These are phyloP conservation scores for Neospermospora avenae DNA, from an alignment of 2,329 filamentous ascomycete species.

Conservation along the genomic window DNA sequence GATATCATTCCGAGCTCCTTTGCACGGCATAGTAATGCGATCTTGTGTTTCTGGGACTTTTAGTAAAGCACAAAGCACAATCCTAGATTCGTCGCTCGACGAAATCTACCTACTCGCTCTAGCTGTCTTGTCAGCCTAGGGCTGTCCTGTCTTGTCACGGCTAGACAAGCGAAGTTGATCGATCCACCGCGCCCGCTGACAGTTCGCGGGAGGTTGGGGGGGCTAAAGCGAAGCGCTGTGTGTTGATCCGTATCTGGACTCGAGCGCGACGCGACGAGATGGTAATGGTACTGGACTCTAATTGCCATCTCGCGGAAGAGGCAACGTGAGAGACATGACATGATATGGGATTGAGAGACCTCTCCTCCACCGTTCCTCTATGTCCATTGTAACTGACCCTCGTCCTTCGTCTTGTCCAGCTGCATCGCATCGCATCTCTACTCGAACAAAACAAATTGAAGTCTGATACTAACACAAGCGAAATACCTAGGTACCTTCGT, in stretches of 20 bases:
- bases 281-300: background rate
- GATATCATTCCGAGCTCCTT: no score
- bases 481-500: no score
- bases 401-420: background rate
- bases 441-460: no score
- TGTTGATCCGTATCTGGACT: conserved; percentile 1
- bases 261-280: background rate
- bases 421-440: background rate
- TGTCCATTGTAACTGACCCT: background rate
- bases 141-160: no score
- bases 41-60: no score
- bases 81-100: no score
- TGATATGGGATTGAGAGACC: no score
- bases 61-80: no score
- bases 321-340: no score
- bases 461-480: no score
- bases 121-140: background rate
- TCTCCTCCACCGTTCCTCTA: background rate
- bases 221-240: conserved; percentile 1
- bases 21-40: no score
- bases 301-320: background rate
- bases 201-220: background rate
- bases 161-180: background rate
- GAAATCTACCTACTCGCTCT: background rate
- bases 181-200: background rate